Percentiles rank a stretch among this genome's conserved stretches.
phyloP scores from a whole-genome alignment of 495 filamentous ascomycete species.

The Penicillium subrubescens region DNA sequence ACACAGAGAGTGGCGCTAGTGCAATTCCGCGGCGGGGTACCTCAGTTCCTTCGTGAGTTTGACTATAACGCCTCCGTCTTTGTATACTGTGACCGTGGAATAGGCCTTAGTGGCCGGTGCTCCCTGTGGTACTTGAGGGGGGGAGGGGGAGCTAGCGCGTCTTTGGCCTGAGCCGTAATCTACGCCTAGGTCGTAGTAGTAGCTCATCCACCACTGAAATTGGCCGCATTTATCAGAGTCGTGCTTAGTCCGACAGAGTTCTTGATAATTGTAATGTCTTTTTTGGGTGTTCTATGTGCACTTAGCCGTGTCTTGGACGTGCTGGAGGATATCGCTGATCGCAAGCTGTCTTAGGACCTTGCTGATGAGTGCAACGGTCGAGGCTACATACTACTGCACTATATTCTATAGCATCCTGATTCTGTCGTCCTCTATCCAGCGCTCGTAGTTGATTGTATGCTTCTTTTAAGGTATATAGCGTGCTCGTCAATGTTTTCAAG shows the following conservation, averaged over 20 bases:
- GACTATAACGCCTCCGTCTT: slow-evolving; percentile 1
- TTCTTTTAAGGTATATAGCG: slow-evolving; percentile 2
- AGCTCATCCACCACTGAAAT: slow-evolving; percentile 4
- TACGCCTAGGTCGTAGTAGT: slow-evolving; percentile 1
- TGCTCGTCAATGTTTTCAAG: slow-evolving; percentile 5
- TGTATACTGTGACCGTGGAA: background rate
- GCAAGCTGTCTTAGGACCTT: slow-evolving; percentile 5
- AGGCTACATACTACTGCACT: slow-evolving; percentile 1
- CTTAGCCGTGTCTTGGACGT: slow-evolving; percentile 5
- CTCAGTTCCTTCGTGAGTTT: slow-evolving; percentile 16
- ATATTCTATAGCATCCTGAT: slow-evolving; percentile 3
- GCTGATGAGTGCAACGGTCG: slow-evolving; percentile 3
- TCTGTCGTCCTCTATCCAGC: slow-evolving; percentile 3
- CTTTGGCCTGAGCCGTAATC: background rate
- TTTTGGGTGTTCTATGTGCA: slow-evolving; percentile 8
- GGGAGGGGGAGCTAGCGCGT: background rate
- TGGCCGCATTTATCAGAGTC: background rate
- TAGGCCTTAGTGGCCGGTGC: background rate
- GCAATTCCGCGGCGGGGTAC: slow-evolving; percentile 17
- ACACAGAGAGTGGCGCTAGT: slow-evolving; percentile 14
- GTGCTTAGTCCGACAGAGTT: slow-evolving; percentile 8
- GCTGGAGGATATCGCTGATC: slow-evolving; percentile 1
- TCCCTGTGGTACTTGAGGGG: slow-evolving; percentile 1
- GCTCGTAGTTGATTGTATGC: slow-evolving; percentile 3
- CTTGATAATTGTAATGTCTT: slow-evolving; percentile 5